A percentile compares a stretch with the other conserved stretches of the same genome.
Conservation (phyloP, 2,329 filamentous ascomycete species). For the Botrytis squamosa region DNA sequence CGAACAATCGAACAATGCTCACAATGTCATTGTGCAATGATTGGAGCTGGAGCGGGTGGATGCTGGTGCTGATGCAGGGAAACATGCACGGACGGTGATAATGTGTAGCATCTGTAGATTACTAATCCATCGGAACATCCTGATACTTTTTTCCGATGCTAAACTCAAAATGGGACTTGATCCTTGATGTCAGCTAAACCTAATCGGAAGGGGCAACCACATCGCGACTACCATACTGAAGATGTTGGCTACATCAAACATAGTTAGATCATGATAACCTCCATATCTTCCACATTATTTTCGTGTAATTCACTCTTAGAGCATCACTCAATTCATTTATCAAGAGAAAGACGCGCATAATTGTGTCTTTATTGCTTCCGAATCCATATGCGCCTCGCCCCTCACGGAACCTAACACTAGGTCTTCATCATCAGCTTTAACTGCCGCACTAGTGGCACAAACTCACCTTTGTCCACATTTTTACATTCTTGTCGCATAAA, state of each 20-base stretch:
- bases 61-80: background rate
- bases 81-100: slow-evolving; percentile 1
- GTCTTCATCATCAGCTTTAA: slow-evolving; percentile 11
- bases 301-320: slow-evolving; percentile 14
- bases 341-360: slow-evolving; percentile 17
- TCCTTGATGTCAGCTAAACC: slow-evolving; percentile 7
- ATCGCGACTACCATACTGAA: slow-evolving; percentile 18
- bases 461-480: slow-evolving; percentile 20
- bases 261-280: slow-evolving; percentile 1
- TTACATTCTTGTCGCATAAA: slow-evolving; percentile 16
- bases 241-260: slow-evolving; percentile 16
- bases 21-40: background rate
- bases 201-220: slow-evolving; percentile 20
- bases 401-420: slow-evolving; percentile 13
- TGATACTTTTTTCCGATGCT: slow-evolving; percentile 11
- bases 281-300: background rate
- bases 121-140: background rate
- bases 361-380: slow-evolving; percentile 14
- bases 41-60: background rate
- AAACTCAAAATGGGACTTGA: slow-evolving; percentile 1
- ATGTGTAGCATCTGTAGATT: background rate
- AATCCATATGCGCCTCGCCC: slow-evolving; percentile 22
- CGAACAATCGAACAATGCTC: background rate
- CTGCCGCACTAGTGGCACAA: slow-evolving; percentile 7
- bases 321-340: background rate